Base-by-base conservation (phyloP, 192 early-diverging fungal genomes). In the Paraglomus brasilianum region DNA sequence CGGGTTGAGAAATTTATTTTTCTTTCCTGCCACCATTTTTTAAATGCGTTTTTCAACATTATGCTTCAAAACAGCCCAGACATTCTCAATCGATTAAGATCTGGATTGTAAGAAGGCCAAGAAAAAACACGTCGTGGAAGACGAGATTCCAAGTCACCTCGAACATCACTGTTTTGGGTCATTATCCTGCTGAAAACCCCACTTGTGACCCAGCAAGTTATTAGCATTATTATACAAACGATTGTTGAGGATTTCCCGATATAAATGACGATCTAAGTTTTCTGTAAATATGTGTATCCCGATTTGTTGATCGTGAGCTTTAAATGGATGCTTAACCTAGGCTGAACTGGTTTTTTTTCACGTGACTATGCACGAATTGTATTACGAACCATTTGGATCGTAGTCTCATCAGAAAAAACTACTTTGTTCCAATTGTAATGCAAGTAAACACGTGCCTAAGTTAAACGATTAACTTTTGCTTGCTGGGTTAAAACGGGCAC, bases 341-440 rank as follows among this genome's bases (percentile, higher is more conserved):
- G 59, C 19, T n/a, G 8, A 62, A 62, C 21, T 45, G 38, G 59
- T 44, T 62, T 21, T 43, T n/a, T 44, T 17, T 44, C 59, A 17
- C 42, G 59, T 19, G 59, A 62, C 59, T 15, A 62, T 44, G 38
- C 42, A 19, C 7, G 42, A 17, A 62, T n/a, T 8, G 59, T 62
- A 40, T 62, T 62, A n/a, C 38, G n/a, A 44, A 62, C 41, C 59
- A 62, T 62, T n/a, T 62, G 42, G 45, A 62, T 8, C 21, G 59
- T 62, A 38, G 59, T 62, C 45, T 62, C 59, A 38, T 61, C 59
- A 39, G 59, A 61, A 42, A 61, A 61, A 19, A 61, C 59, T 14
- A 61, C 59, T 14, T 42, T 61, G 4, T 36, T 8, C 59, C 39
- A 61, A 36, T 13, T 61, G 21, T 61, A 39, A 19, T 4, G 21